A percentile compares a stretch with the other conserved stretches of the same genome.
Evolutionary conservation across 768 basidiomycete species (phyloP).

Genomic region (Phylloporus sp.): DNA sequence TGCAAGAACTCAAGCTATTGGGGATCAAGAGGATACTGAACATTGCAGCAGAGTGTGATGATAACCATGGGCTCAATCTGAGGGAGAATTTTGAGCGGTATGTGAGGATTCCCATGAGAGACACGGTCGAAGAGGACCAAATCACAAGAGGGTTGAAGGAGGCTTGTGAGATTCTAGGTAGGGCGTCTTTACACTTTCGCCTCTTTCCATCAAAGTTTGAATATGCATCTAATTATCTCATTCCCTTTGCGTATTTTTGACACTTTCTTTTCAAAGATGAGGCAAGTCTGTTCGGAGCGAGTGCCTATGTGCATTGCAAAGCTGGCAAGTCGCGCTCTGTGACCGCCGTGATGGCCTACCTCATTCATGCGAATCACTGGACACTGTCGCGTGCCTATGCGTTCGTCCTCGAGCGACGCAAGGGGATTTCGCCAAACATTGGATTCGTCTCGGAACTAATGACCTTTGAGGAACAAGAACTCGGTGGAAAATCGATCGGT

Average conservation of each 20-base stretch:
- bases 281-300: slow-evolving; percentile 81
- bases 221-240: slow-evolving; percentile 1
- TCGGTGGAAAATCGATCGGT: slow-evolving; percentile 48
- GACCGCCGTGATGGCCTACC: slow-evolving; percentile 94
- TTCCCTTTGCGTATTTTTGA: slow-evolving; percentile 2
- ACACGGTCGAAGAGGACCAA: slow-evolving; percentile 92
- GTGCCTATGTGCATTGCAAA: slow-evolving; percentile 95
- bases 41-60: slow-evolving; percentile 86
- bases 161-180: slow-evolving; percentile 84
- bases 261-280: slow-evolving; percentile 58
- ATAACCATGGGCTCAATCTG: slow-evolving; percentile 70
- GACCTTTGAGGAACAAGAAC: slow-evolving; percentile 93
- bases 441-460: slow-evolving; percentile 97
- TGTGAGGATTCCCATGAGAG: slow-evolving; percentile 85
- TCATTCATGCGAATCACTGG: slow-evolving; percentile 98
- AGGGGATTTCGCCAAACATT: slow-evolving; percentile 95
- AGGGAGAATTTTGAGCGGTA: slow-evolving; percentile 78
- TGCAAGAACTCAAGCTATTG: slow-evolving; percentile 63
- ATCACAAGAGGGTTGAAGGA: slow-evolving; percentile 78
- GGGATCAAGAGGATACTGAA: slow-evolving; percentile 90
- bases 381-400: slow-evolving; percentile 86
- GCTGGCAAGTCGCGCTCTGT: slow-evolving; percentile 95
- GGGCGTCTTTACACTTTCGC: slow-evolving; percentile 30
- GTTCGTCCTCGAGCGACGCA: slow-evolving; percentile 88
- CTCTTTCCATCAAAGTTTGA: not conserved